A percentile compares a stretch with the other conserved stretches of the same genome.
Conservation (phyloP, 2,329 filamentous ascomycete genomes). For the Aspergillus alliaceus region DNA sequence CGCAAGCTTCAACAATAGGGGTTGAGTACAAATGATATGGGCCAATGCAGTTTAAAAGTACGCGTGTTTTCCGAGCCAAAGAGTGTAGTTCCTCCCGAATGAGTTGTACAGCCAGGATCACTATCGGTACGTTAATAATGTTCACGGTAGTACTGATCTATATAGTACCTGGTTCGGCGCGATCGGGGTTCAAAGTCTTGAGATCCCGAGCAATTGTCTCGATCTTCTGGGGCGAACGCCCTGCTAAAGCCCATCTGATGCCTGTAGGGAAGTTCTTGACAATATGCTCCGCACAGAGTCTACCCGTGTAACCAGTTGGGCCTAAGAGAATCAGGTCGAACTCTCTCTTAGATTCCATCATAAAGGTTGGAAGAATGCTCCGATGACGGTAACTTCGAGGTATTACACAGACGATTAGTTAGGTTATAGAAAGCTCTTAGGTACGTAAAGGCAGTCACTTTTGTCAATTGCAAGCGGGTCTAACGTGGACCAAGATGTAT, state of each 20-base stretch:
- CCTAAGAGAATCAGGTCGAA: slow-evolving; percentile 69
- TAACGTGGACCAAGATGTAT: too few relatives aligned
- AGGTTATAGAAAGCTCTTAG: not conserved
- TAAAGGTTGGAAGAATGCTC: not conserved
- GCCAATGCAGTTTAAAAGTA: slow-evolving; percentile 63
- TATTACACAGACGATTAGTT: not conserved
- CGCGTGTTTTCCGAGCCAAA: slow-evolving; percentile 56
- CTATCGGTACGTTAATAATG: slow-evolving; percentile 25
- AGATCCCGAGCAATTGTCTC: slow-evolving; percentile 67
- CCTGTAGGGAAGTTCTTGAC: slow-evolving; percentile 68
- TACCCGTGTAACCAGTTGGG: slow-evolving; percentile 81
- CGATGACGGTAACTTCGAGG: not conserved
- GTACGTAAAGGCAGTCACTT: not conserved
- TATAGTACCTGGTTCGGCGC: slow-evolving; percentile 64
- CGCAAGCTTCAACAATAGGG: slow-evolving; percentile 64
- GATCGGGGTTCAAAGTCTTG: slow-evolving; percentile 66
- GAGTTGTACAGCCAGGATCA: slow-evolving; percentile 49
- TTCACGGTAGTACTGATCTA: not conserved
- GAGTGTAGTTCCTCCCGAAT: slow-evolving; percentile 50
- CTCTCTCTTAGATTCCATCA: slow-evolving; percentile 47
- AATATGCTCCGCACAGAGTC: slow-evolving; percentile 73
- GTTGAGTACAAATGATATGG: slow-evolving; percentile 66
- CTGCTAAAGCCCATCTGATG: slow-evolving; percentile 84
- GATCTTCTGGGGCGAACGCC: slow-evolving; percentile 76
- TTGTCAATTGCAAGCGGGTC: not conserved